These are phyloP conservation scores for Pholiota conissans DNA, from an alignment of 768 basidiomycete species.

Conservation along the genomic window DNA sequence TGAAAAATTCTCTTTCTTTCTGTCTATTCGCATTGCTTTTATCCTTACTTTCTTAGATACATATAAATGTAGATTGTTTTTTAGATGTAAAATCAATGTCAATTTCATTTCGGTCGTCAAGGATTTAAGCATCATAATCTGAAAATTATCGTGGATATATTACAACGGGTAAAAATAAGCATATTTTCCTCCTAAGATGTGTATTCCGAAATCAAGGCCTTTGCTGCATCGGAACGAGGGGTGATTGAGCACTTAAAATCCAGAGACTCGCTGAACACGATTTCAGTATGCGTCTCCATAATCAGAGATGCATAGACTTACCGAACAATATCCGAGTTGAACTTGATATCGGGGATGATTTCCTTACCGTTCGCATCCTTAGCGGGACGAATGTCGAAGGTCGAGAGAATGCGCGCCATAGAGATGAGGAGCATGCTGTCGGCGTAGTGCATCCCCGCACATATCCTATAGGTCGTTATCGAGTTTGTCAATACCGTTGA, in stretches of 20 bases:
- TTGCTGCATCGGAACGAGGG: not conserved
- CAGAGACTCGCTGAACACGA: not conserved
- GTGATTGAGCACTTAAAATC: slow-evolving; percentile 2
- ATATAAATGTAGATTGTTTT: too few relatives aligned
- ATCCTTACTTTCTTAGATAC: too few relatives aligned
- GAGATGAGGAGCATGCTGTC: not conserved
- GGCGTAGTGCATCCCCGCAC: not conserved
- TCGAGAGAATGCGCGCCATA: not conserved
- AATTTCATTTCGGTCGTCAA: too few relatives aligned
- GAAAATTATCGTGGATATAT: too few relatives aligned
- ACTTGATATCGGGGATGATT: not conserved
- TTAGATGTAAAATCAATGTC: too few relatives aligned
- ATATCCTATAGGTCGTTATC: not conserved
- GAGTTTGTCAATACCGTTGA: not conserved
- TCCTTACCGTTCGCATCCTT: not conserved
- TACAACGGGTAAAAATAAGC: too few relatives aligned
- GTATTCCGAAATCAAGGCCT: not conserved
- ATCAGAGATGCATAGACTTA: not conserved
- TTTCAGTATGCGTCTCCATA: not conserved
- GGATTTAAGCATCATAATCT: too few relatives aligned
- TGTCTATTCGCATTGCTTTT: too few relatives aligned
- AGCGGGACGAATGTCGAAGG: slow-evolving; percentile 1
- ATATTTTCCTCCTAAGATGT: too few relatives aligned
- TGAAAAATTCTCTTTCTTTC: too few relatives aligned
- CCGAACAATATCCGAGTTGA: not conserved